Conservation (phyloP, 2,329 filamentous ascomycete species). For the Thermoascus crustaceus region DNA sequence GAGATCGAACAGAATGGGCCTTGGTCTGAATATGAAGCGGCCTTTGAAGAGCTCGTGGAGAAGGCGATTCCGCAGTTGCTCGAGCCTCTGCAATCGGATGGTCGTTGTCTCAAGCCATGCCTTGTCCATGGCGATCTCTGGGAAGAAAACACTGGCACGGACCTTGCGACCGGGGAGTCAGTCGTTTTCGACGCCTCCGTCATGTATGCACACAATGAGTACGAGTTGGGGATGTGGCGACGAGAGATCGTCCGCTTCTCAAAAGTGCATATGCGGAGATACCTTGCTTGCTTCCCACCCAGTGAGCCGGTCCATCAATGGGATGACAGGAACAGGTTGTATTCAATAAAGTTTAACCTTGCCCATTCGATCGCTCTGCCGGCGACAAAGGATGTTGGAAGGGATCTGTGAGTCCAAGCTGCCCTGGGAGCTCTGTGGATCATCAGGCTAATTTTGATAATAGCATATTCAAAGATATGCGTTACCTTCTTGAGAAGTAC, state of each 20-base stretch:
- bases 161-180: conserved; percentile 17
- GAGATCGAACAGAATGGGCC: conserved; percentile 24
- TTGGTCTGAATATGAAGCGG: no score
- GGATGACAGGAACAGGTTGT: conserved; percentile 13
- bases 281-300: conserved; percentile 7
- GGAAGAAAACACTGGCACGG: conserved; percentile 28
- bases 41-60: conserved; percentile 17
- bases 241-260: conserved; percentile 7
- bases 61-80: conserved; percentile 24
- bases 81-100: conserved; percentile 12
- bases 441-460: no score
- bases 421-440: no score
- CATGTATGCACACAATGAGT: conserved; percentile 22
- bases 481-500: no score
- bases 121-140: conserved; percentile 32
- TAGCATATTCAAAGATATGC: no score
- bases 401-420: no score
- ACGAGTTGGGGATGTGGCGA: conserved; percentile 9
- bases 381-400: no score
- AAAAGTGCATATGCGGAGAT: conserved; percentile 9
- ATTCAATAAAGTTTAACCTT: conserved; percentile 9
- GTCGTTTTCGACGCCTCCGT: conserved; percentile 25
- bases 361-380: conserved; percentile 13
- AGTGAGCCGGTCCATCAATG: conserved; percentile 12
- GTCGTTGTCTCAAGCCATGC: conserved; percentile 15